These are phyloP conservation scores for Lentinula guzmanii DNA, from an alignment of 768 basidiomycete species.

Conservation along the genomic window DNA sequence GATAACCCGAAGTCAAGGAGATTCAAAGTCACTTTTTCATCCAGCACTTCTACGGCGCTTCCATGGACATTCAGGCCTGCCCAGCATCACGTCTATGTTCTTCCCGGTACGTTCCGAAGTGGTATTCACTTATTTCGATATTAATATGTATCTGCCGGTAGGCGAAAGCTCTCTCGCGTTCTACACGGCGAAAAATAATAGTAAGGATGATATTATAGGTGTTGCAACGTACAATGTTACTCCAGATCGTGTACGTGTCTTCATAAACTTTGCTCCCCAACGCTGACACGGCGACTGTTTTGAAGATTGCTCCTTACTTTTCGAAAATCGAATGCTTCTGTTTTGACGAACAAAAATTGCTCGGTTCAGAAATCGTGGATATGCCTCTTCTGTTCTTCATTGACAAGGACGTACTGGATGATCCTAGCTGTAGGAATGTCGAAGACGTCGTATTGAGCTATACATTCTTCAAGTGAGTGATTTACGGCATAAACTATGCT, in stretches of 20 bases:
- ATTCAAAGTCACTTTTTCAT: slow-evolving; percentile 95
- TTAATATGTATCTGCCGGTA: neutral
- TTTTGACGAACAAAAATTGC: slow-evolving; percentile 94
- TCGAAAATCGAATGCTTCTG: slow-evolving; percentile 99
- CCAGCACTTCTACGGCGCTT: slow-evolving; percentile 80
- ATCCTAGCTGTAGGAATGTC: slow-evolving; percentile 79
- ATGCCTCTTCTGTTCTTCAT: slow-evolving; percentile 99
- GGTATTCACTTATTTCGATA: neutral
- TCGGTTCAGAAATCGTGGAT: slow-evolving; percentile 95
- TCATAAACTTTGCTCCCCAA: neutral
- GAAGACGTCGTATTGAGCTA: slow-evolving; percentile 93
- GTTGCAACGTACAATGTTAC: slow-evolving; percentile 99
- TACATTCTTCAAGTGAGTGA: slow-evolving; percentile 88
- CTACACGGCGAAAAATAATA: slow-evolving; percentile 87
- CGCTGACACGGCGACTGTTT: neutral
- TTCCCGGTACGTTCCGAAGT: slow-evolving; percentile 52
- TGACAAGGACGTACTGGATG: slow-evolving; percentile 93
- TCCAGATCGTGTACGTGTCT: slow-evolving; percentile 75
- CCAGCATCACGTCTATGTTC: slow-evolving; percentile 82
- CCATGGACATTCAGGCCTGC: slow-evolving; percentile 94
- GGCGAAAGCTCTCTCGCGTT: slow-evolving; percentile 90
- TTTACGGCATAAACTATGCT: neutral
- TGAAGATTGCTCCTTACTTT: slow-evolving; percentile 93
- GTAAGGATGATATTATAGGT: slow-evolving; percentile 86
- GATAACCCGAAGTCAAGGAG: slow-evolving; percentile 44